Conservation (phyloP, 73 alveolate species). For the Stentor coeruleus region DNA sequence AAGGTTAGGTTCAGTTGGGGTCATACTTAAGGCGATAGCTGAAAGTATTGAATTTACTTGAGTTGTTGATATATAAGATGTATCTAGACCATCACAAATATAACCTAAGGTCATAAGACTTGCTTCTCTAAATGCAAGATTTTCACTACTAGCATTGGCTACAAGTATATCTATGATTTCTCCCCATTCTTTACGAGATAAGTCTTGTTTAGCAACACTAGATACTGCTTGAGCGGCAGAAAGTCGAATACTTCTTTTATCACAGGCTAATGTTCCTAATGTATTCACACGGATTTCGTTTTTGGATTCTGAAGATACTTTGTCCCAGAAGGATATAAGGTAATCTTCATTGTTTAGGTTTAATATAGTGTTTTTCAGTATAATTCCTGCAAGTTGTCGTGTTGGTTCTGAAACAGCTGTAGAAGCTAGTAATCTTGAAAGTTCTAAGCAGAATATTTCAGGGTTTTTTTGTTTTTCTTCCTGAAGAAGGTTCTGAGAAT, state of each 20-base stretch:
- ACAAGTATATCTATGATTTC: constrained; percentile 48
- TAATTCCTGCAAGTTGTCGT: constrained; percentile 8
- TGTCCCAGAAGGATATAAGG: not conserved
- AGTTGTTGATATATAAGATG: constrained; percentile 25
- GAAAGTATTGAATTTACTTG: constrained; percentile 24
- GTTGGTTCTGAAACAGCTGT: not conserved
- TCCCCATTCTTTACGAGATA: constrained; percentile 59
- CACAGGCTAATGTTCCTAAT: constrained; percentile 30
- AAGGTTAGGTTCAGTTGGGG: not conserved
- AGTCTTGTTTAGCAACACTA: constrained; percentile 50
- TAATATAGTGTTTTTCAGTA: not conserved
- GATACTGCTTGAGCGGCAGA: constrained; percentile 36
- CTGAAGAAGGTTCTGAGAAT: not conserved
- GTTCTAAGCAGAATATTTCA: not conserved
- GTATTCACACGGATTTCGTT: constrained; percentile 2
- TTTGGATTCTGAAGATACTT: not conserved
- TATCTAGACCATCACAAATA: constrained; percentile 60
- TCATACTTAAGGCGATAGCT: constrained; percentile 35
- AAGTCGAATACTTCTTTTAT: constrained; percentile 21
- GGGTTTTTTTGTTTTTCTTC: not conserved
- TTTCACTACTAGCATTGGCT: constrained; percentile 40
- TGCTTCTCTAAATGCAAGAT: constrained; percentile 35
- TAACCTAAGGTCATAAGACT: constrained; percentile 52
- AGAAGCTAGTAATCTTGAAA: not conserved
- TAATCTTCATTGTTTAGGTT: constrained; percentile 7